Evolutionary conservation across 352 stramenopile genomes (phyloP).

Genomic region (Globisporangium spinosum): DNA sequence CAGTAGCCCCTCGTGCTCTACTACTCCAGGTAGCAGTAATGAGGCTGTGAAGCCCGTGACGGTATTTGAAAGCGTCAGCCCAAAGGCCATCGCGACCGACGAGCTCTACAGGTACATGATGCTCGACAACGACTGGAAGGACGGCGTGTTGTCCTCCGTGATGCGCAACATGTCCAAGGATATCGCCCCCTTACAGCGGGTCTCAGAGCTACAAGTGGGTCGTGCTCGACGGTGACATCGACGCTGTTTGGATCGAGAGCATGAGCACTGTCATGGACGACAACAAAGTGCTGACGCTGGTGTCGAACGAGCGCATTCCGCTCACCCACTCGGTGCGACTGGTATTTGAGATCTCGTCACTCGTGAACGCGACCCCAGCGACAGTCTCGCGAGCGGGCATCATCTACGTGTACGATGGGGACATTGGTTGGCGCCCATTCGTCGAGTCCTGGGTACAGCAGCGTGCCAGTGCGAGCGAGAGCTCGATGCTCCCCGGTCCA

Average conservation of each 20-base stretch:
- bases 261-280: constrained; percentile 93
- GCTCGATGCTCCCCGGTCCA: constrained; percentile 76
- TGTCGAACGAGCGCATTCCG: constrained; percentile 96
- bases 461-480: constrained; percentile 79
- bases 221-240: constrained; percentile 93
- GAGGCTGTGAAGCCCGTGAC: constrained; percentile 87
- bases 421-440: constrained; percentile 92
- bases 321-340: constrained; percentile 95
- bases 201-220: constrained; percentile 89
- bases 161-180: constrained; percentile 98
- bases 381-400: constrained; percentile 96
- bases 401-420: constrained; percentile 93
- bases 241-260: constrained; percentile 93
- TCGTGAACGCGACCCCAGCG: constrained; percentile 94
- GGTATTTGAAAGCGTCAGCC: constrained; percentile 94
- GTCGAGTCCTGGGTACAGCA: constrained; percentile 92
- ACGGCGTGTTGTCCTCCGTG: constrained; percentile 94
- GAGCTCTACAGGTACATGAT: constrained; percentile 96
- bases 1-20: neutral
- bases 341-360: constrained; percentile 96
- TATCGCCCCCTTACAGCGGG: constrained; percentile 70
- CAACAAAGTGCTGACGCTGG: constrained; percentile 94
- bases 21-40: neutral
- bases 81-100: constrained; percentile 91
- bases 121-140: constrained; percentile 97